A percentile compares a stretch with the other conserved stretches of the same genome.
These are phyloP conservation scores for Tolypocladium nubicola DNA, from an alignment of 2,329 filamentous ascomycete genomes.

Conservation along the genomic window DNA sequence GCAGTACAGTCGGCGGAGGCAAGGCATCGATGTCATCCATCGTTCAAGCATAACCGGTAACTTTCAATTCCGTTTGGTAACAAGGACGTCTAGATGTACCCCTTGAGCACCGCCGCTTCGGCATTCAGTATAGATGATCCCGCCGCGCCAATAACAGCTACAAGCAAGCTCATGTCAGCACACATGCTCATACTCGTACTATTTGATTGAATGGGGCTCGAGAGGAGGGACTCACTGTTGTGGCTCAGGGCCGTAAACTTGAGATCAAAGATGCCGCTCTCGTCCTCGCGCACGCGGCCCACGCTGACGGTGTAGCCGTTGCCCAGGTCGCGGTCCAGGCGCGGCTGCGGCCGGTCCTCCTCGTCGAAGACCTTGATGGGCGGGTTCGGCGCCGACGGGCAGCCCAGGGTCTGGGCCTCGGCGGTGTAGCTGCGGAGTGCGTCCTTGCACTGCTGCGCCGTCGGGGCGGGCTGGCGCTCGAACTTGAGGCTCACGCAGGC, in stretches of 20 bases:
- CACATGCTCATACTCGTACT: background rate
- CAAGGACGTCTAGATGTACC: slow-evolving; percentile 48
- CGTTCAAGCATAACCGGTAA: background rate
- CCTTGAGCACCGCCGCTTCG: slow-evolving; percentile 84
- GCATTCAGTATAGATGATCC: slow-evolving; percentile 92
- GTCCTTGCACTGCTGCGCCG: slow-evolving; percentile 63
- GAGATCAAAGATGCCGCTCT: slow-evolving; percentile 83
- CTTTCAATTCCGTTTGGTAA: background rate
- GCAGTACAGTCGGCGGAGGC: no score
- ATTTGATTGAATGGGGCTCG: background rate
- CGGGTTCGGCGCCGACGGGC: slow-evolving; percentile 71
- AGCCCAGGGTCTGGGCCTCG: slow-evolving; percentile 74
- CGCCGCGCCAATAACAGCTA: slow-evolving; percentile 87
- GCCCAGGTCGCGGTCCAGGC: slow-evolving; percentile 77
- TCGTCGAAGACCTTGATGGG: slow-evolving; percentile 87
- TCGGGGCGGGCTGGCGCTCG: slow-evolving; percentile 61
- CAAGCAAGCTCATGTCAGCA: background rate
- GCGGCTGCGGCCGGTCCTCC: slow-evolving; percentile 79
- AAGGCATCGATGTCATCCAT: background rate
- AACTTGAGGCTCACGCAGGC: slow-evolving; percentile 89
- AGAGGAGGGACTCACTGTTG: slow-evolving; percentile 38
- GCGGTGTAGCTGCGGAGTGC: slow-evolving; percentile 73
- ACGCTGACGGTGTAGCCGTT: slow-evolving; percentile 87
- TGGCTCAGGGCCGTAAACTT: slow-evolving; percentile 93
- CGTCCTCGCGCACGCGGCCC: slow-evolving; percentile 75